Evolutionary conservation across 2,329 filamentous ascomycete species (phyloP), one percentile per base, ranked within the genome.

Genomic region (Phaeosphaeriaceae sp.): DNA sequence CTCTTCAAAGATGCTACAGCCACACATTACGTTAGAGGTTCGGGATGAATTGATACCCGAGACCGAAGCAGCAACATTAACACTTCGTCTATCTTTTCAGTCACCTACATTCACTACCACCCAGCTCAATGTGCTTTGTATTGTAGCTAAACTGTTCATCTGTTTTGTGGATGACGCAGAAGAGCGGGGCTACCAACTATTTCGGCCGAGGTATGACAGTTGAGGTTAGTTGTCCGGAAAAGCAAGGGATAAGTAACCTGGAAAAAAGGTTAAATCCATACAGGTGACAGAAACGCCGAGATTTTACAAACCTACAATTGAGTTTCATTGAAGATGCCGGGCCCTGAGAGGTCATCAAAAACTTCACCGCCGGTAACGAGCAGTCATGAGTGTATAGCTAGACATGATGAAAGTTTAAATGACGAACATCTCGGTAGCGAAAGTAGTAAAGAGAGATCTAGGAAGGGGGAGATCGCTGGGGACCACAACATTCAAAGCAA

Each of bases 401-500:
- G 37, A 29, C 3, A 15, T 30, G 17, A 42, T 8, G 20, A 6
- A 21, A 32, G 8, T 12, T 33, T 15, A 17, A 32, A 50, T 39
- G 33, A 50, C 33, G 21, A 50, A 33, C 38, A 42, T 15, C n/a
- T 37, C 15, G 33, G 33, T 5, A 26, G 15, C n/a, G 40, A 28
- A 8, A 33, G 4, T 26, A 18, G 20, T 15, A 18, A 42, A 7
- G 28, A 33, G 13, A 16, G 20, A 20, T 23, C 46, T 30, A 46
- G 46, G 20, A 56, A 63, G 50, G 53, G 56, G 15, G 40, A 41
- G 30, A 54, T 54, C 17, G 37, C 52, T 7, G 44, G 30, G 44
- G 48, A 41, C 12, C 32, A 29, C 2, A 26, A 37, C 3, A 48
- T 52, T 6, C 30, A 21, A 17, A 29, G 32, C 15, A 33, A 42